These are phyloP conservation scores for Buxus sempervirens DNA, from an alignment of 164 flowering plant genomes.

Conservation along the genomic window DNA sequence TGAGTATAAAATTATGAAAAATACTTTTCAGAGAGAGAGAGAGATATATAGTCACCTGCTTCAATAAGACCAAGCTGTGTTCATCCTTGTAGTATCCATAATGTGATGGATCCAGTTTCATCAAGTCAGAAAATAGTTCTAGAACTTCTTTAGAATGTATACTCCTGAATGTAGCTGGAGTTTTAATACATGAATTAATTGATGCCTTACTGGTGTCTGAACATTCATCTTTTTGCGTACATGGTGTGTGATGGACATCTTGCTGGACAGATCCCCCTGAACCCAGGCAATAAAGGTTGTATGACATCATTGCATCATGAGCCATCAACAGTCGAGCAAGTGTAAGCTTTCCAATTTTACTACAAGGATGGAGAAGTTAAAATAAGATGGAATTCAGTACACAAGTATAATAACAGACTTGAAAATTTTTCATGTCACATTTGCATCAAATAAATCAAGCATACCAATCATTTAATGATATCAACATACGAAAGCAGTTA, in stretches of 20 bases:
- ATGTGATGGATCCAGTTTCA: constrained; percentile 71
- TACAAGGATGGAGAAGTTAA: constrained; percentile 20
- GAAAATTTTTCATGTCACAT: not conserved
- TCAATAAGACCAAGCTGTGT: constrained; percentile 54
- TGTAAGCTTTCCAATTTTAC: constrained; percentile 93
- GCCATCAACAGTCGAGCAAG: constrained; percentile 78
- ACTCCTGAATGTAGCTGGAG: constrained; percentile 20
- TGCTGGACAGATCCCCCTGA: too few species aligned
- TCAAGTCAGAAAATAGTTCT: constrained; percentile 51
- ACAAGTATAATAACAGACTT: not conserved
- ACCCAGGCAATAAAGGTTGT: not conserved
- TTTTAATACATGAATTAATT: not conserved
- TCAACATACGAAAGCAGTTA: constrained; percentile 52
- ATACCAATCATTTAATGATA: constrained; percentile 54
- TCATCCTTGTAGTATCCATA: constrained; percentile 66
- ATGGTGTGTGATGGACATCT: too few species aligned
- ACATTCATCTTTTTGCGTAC: too few species aligned
- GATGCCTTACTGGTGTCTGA: too few species aligned
- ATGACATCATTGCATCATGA: constrained; percentile 40
- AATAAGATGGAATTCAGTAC: not conserved
- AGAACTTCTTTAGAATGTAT: constrained; percentile 59
- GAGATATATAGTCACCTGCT: constrained; percentile 63
- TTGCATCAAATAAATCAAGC: not conserved
- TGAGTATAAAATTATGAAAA: too few species aligned
- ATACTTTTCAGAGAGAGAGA: too few species aligned